Evolutionary conservation across 805 yeast species (phyloP), one percentile per base, ranked within the genome.

Genomic region (Pichia insulana): DNA sequence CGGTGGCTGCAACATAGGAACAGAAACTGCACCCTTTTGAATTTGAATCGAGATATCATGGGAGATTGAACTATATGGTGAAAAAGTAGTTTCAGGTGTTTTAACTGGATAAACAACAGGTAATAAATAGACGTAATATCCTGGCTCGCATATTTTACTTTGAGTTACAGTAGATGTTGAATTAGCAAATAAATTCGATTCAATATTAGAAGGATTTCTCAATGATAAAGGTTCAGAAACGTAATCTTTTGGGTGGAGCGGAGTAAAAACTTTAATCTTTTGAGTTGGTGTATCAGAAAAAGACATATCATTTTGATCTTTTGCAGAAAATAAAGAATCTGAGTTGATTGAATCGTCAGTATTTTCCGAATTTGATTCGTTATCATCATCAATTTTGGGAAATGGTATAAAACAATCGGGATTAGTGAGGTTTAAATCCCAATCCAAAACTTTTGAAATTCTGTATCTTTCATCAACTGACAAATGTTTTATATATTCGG

Each of bases 41-140:
- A 74, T 50, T 36, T 67, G 66, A 18, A 73, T 55, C 47, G 54
- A 43, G 17, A 75, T 54, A 2, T 52, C 55, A 53, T 78, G 83
- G 1, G 50, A 46, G 9, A 78, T 59, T 4, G 68, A 54, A 1
- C 82, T 77, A 45, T 72, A 65, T 9, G 77, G 68, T 1, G 82
- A 70, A 6, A 60, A 55, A 12, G 78, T 65, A 0, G 84, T 59
- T 39, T 83, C 85, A 0, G 90, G 84, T 2, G 80, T 71, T 43
- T 69, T 70, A 20, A 74, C 67, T 0, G 86, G 82, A 40, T 81
- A 70, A 6, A 75, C 58, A 0, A 78, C 63, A 0, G 92, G 90
- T 6, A 83, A 57, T 16, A 80, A 56, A 52, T 80, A 83, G 2
- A 83, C 71, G 53, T 83, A 83, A 50, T 79, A 73, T 18, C 94